These are phyloP conservation scores for Penicillium macrosclerotiorum DNA, from an alignment of 495 filamentous ascomycete species.

Conservation along the genomic window DNA sequence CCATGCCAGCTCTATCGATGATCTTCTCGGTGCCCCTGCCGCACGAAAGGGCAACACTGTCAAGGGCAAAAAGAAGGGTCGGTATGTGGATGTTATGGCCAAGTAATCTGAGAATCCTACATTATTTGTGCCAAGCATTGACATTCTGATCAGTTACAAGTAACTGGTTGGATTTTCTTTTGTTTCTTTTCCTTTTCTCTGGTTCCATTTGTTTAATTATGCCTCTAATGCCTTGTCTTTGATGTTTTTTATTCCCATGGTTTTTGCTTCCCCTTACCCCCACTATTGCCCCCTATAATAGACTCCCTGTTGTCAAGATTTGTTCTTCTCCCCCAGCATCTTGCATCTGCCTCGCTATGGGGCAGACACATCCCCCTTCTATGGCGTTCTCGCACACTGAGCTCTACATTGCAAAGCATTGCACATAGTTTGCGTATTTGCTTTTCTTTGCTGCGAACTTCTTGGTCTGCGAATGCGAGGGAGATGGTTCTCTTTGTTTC, in stretches of 20 bases:
- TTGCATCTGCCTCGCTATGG: constrained; percentile 21
- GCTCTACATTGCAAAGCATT: constrained; percentile 15
- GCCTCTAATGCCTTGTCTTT: constrained; percentile 19
- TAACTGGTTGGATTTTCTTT: constrained; percentile 7
- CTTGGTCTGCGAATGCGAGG: constrained; percentile 22
- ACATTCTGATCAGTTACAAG: neutral
- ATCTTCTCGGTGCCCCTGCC: constrained; percentile 69
- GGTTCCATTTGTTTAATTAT: constrained; percentile 31
- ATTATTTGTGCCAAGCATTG: neutral
- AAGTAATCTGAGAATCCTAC: constrained; percentile 23
- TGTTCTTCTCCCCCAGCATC: constrained; percentile 18
- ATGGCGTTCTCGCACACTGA: constrained; percentile 23
- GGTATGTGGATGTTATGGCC: constrained; percentile 94
- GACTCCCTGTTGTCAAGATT: constrained; percentile 12
- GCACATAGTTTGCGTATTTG: constrained; percentile 29
- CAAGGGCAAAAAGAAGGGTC: constrained; percentile 77
- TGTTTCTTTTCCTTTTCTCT: constrained; percentile 22
- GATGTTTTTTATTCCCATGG: constrained; percentile 1
- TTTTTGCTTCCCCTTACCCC: constrained; percentile 11
- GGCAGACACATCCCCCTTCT: constrained; percentile 13
- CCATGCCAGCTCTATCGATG: constrained; percentile 81
- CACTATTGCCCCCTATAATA: constrained; percentile 20
- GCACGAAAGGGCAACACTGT: constrained; percentile 63
- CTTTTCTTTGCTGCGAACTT: constrained; percentile 18
- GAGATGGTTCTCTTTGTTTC: constrained; percentile 23